These are phyloP conservation scores for Penicillium sp. DNA, from an alignment of 2,329 filamentous ascomycete genomes.

Conservation along the genomic window DNA sequence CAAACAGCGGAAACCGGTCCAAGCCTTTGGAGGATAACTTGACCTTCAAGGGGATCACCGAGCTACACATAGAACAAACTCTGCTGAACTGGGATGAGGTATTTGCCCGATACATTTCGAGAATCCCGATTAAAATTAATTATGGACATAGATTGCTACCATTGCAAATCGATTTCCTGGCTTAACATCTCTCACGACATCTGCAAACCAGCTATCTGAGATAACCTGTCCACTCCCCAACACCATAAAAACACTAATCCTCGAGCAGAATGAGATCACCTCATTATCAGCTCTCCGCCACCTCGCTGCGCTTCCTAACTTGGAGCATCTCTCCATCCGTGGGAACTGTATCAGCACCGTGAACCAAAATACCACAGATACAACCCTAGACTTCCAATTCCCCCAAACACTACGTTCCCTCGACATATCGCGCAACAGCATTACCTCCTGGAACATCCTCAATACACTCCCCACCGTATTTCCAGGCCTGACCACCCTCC, in stretches of 20 bases:
- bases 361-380: slow-evolving; percentile 34
- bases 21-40: slow-evolving; percentile 40
- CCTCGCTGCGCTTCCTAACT: slow-evolving; percentile 54
- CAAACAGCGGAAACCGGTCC: slow-evolving; percentile 69
- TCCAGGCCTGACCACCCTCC: slow-evolving; percentile 71
- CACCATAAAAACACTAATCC: slow-evolving; percentile 46
- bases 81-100: slow-evolving; percentile 67
- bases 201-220: slow-evolving; percentile 38
- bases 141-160: slow-evolving; percentile 33
- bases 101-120: slow-evolving; percentile 27
- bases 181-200: slow-evolving; percentile 35
- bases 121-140: slow-evolving; percentile 3
- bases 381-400: slow-evolving; percentile 49
- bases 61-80: slow-evolving; percentile 67
- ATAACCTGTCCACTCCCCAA: slow-evolving; percentile 31
- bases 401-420: slow-evolving; percentile 59
- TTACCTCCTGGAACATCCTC: slow-evolving; percentile 71
- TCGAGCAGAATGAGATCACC: slow-evolving; percentile 50
- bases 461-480: slow-evolving; percentile 66
- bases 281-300: slow-evolving; percentile 43
- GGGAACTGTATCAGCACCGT: slow-evolving; percentile 65
- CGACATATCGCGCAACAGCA: slow-evolving; percentile 71
- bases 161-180: slow-evolving; percentile 37
- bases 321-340: slow-evolving; percentile 62
- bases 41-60: slow-evolving; percentile 54